Conservation (phyloP, 495 filamentous ascomycete genomes). For the Tuber brumale region DNA sequence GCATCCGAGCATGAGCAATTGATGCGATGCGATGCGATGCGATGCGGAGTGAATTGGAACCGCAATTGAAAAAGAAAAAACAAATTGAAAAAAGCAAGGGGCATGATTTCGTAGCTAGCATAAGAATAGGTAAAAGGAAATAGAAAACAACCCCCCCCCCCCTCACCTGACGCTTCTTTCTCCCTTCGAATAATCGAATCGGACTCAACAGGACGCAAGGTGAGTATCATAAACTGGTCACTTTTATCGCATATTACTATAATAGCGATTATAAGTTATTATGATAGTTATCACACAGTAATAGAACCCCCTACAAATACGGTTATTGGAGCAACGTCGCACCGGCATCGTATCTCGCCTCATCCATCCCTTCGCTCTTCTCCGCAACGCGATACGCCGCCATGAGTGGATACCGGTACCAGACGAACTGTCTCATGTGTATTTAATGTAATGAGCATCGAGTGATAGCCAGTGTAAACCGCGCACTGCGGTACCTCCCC, state of each 20-base stretch:
- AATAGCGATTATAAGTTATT: neutral
- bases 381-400: neutral
- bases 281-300: neutral
- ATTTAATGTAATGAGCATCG: neutral
- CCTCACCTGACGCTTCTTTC: neutral
- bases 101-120: neutral
- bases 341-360: neutral
- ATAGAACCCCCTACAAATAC: neutral
- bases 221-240: neutral
- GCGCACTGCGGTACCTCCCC: too few relatives aligned
- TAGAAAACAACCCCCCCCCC: neutral
- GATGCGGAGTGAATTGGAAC: neutral
- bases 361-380: neutral
- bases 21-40: neutral
- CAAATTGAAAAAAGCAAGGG: neutral
- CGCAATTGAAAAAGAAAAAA: neutral
- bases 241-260: neutral
- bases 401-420: neutral
- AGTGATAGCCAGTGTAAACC: constrained; percentile 2
- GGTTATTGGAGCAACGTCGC: neutral
- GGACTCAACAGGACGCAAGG: neutral
- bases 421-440: neutral
- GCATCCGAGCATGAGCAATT: neutral
- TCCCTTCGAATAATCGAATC: neutral
- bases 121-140: neutral